phyloP scores from a whole-genome alignment of 2,329 filamentous ascomycete species.

The Aspergillus thermomutatus region DNA sequence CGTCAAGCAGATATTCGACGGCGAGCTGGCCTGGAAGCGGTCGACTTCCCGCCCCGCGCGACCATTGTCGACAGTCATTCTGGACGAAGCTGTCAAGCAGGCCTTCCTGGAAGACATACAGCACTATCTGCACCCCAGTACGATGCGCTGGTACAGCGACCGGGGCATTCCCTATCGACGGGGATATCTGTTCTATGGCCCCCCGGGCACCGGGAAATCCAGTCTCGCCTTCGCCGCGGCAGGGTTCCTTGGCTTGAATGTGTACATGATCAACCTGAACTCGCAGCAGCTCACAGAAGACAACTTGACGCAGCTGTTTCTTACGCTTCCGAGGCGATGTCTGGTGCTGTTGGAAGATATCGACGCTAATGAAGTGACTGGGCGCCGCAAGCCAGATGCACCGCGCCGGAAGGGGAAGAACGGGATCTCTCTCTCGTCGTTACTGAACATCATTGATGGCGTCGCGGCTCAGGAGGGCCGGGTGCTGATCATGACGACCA shows the following conservation, averaged over 20 bases:
- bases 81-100: neutral
- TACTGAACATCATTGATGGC: conserved; percentile 80
- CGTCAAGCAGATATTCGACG: neutral
- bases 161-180: conserved; percentile 67
- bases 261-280: conserved; percentile 59
- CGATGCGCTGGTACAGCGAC: conserved; percentile 17
- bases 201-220: conserved; percentile 12
- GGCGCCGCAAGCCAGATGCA: neutral
- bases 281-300: conserved; percentile 60
- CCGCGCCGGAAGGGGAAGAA: conserved; percentile 1
- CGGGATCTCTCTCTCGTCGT: conserved; percentile 40
- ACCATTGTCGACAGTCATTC: conserved; percentile 1
- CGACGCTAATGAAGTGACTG: conserved; percentile 37
- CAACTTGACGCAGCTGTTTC: conserved; percentile 56
- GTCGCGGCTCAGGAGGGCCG: conserved; percentile 77
- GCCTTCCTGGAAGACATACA: conserved; percentile 1
- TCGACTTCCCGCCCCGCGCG: conserved; percentile 1
- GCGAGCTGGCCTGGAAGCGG: conserved; percentile 1
- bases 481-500: conserved; percentile 79
- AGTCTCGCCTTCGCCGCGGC: conserved; percentile 18
- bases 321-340: conserved; percentile 58
- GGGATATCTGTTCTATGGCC: conserved; percentile 52
- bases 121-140: conserved; percentile 6
- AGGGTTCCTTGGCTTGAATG: conserved; percentile 66
- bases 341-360: conserved; percentile 68